Base-by-base conservation (phyloP, 2,329 filamentous ascomycete species). In the Fusarium sp. region DNA sequence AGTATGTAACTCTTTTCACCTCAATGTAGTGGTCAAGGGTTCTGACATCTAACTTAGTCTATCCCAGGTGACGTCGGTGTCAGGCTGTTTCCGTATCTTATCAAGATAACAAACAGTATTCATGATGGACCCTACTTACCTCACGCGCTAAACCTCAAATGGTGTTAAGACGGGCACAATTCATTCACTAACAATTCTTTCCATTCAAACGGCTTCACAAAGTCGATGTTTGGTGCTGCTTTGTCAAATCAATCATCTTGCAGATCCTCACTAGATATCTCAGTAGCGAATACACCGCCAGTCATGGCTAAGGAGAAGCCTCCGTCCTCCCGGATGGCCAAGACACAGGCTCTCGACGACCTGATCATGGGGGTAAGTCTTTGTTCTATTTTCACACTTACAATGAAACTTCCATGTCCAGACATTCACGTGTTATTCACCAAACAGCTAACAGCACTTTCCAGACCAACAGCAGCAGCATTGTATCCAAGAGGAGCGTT, bases 401-500 rank as follows among this genome's bases (percentile, higher is more conserved):
- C 16, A 44, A 9, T 23, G 10, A 16, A 34, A 30, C 37, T 18
- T 36, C 9, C 30, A 41, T 16, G 10, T 31, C 18, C 15, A 31
- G 28, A 36, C 31, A 44, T 10, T 16, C 16, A 20, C n/a, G 6
- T 26, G 33, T 15, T n/a, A 15, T 45, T 42, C 11, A 15, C 12
- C 6, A 54, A 18, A 12, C 15, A 11, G 44, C 53, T 69, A 34
- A 65, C 67, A 52, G 23, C 15, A 9, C 26, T 34, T 26, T 62
- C 12, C 47, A 92, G 88, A 97, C 94, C 60, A 97, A 97, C 77
- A 94, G 90, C 77, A 95, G 92, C 79, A 97, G 92, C 75, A 97
- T 97, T 71, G 91, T 94, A 16, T 97, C 94, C 15, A 97, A 97
- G 78, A 85, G 94, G 71, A 96, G 93, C 73, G 94, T 97, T n/a